Base-by-base conservation (phyloP, 139 green algal species). In the Tetratostichococcus sp. region DNA sequence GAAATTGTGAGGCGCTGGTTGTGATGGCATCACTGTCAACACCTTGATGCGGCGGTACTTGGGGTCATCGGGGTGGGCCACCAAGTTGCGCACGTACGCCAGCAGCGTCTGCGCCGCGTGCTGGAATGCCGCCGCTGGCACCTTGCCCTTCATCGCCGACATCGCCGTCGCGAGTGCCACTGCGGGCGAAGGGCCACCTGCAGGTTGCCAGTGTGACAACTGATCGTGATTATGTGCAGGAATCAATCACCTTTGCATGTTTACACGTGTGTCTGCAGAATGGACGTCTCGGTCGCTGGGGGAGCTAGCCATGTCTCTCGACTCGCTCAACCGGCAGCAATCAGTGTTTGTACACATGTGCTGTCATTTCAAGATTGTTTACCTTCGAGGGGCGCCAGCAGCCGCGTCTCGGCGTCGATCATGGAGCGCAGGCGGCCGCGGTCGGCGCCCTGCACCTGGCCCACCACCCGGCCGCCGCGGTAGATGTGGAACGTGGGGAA, bases 401-500 rank as follows among this genome's bases (percentile, higher is more conserved):
- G 39, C 19, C 76, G 28, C 25, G 78, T 57, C 71, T 80, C 43
- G 28, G 65, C 23, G n/a, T 66, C 23, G 50, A 83, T 77, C 30
- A 28, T 11, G 0, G 32, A 30, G 17, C 43, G 62, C 33, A 86
- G 59, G 31, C 22, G 57, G 3, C 39, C 30, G 0, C 25, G 72
- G 68, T 84, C 68, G 33, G 77, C 81, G 23, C 81, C 81, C 25
- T 50, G 31, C 11, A 81, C 30, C 58, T 74, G 58, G 0, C 26
- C 80, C 31, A 77, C 72, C 72, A 43, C 43, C 21, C 25, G 26
- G 28, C 43, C 59, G n/a, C 31, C 34, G 1, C 43, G 30, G 59
- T 79, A 82, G 2, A 86, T 26, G 25, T 86, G 70, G 43, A 86
- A 75, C 8, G 81, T 86, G 33, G 81, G 82, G 67, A 82, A 85